These are phyloP conservation scores for Lupinus albus DNA, from an alignment of 306 rosid genomes.

Conservation along the genomic window DNA sequence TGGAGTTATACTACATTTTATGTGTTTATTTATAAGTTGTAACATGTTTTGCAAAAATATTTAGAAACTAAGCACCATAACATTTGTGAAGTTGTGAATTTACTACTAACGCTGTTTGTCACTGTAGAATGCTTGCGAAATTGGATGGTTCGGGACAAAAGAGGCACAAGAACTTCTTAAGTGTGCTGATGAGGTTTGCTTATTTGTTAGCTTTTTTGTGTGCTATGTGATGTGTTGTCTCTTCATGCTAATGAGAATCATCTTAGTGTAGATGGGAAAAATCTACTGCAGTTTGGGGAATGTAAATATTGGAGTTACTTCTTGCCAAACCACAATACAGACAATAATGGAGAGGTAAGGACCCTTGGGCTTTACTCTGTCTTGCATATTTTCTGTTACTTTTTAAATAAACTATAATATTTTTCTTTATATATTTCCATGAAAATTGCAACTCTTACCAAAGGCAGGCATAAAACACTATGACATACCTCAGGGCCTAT, in stretches of 20 bases:
- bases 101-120: slow-evolving; percentile 25
- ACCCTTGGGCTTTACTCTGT: slow-evolving; percentile 24
- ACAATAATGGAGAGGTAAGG: slow-evolving; percentile 72
- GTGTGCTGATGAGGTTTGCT: slow-evolving; percentile 68
- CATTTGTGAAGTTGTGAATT: slow-evolving; percentile 28
- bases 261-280: slow-evolving; percentile 53
- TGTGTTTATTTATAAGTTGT: background rate
- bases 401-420: slow-evolving; percentile 16
- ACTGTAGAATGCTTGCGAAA: slow-evolving; percentile 70
- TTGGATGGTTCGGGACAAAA: slow-evolving; percentile 69
- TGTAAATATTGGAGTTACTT: slow-evolving; percentile 41
- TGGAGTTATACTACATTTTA: slow-evolving; percentile 23
- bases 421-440: slow-evolving; percentile 21
- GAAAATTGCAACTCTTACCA: slow-evolving; percentile 18
- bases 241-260: slow-evolving; percentile 30
- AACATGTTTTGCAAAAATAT: slow-evolving; percentile 2
- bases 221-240: background rate
- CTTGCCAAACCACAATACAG: slow-evolving; percentile 45
- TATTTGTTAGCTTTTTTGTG: slow-evolving; percentile 16
- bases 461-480: slow-evolving; percentile 9
- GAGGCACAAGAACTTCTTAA: slow-evolving; percentile 64
- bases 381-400: background rate
- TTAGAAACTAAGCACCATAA: slow-evolving; percentile 4
- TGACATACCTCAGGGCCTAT: slow-evolving; percentile 20
- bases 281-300: slow-evolving; percentile 56